Conservation (phyloP, 192 early-diverging fungal genomes). For the Entophlyctis helioformis region DNA sequence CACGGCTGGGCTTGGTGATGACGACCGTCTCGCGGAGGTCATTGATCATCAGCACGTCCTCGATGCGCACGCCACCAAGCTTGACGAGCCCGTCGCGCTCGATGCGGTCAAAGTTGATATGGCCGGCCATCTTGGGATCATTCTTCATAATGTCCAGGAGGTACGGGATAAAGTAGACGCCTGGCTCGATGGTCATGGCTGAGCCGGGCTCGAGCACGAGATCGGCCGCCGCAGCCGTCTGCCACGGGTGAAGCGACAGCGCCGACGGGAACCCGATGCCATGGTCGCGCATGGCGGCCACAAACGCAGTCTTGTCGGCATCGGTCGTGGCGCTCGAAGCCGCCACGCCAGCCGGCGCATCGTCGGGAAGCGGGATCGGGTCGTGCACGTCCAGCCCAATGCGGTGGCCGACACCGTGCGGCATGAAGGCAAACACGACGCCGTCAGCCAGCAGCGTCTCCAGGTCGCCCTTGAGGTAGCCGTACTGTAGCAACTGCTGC, state of each 20-base stretch:
- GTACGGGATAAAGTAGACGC: slow-evolving; percentile 81
- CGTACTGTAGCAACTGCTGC: slow-evolving; percentile 34
- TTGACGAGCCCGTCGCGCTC: slow-evolving; percentile 9
- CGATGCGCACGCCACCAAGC: slow-evolving; percentile 37
- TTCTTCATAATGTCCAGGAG: slow-evolving; percentile 26
- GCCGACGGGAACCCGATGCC: no score
- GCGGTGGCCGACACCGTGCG: slow-evolving; percentile 79
- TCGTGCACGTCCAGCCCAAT: slow-evolving; percentile 79
- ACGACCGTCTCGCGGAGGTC: slow-evolving; percentile 16
- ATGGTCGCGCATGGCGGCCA: no score
- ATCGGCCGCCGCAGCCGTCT: slow-evolving; percentile 25
- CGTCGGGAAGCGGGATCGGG: no score
- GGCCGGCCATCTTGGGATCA: slow-evolving; percentile 2
- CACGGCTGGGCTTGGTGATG: no score
- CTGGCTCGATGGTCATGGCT: slow-evolving; percentile 85
- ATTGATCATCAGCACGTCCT: slow-evolving; percentile 33
- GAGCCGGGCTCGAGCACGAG: slow-evolving; percentile 52
- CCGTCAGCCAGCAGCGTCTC: slow-evolving; percentile 39
- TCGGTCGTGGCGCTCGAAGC: no score
- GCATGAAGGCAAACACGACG: slow-evolving; percentile 66
- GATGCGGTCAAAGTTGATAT: slow-evolving; percentile 31
- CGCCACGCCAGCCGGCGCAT: no score
- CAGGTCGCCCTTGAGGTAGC: slow-evolving; percentile 4
- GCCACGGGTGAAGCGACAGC: background rate
- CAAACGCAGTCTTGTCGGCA: no score